Evolutionary conservation across 2,329 filamentous ascomycete genomes (phyloP).

Genomic region (Leptographium galeiforme): DNA sequence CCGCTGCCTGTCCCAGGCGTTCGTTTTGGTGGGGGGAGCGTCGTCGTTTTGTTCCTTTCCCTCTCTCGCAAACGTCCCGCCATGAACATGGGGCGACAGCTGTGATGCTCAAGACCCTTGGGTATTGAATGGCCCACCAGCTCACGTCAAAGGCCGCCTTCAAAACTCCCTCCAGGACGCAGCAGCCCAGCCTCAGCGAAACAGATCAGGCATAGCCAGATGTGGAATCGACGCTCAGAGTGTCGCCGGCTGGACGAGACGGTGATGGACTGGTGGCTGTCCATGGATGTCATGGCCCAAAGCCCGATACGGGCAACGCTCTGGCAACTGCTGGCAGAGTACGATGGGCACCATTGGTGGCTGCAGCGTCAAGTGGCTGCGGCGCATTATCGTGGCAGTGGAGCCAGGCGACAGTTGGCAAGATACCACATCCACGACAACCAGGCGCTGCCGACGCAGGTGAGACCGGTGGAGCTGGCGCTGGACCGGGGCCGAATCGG

Average conservation of each 20-base stretch:
- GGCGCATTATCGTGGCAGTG: slow-evolving; percentile 63
- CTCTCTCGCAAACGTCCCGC: neutral
- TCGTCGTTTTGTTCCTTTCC: neutral
- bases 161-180: no score
- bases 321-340: slow-evolving; percentile 57
- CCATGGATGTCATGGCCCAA: slow-evolving; percentile 71
- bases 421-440: slow-evolving; percentile 86
- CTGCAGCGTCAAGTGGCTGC: slow-evolving; percentile 87
- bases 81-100: no score
- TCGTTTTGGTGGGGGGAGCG: no score
- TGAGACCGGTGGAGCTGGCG: slow-evolving; percentile 20
- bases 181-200: slow-evolving; percentile 4
- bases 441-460: slow-evolving; percentile 72
- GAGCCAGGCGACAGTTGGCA: slow-evolving; percentile 74
- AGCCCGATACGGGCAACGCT: slow-evolving; percentile 61
- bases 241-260: no score
- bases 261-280: slow-evolving; percentile 68
- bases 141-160: no score
- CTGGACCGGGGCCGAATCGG: slow-evolving; percentile 20
- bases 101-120: no score
- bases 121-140: no score
- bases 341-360: slow-evolving; percentile 72
- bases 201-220: slow-evolving; percentile 42
- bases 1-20: no score
- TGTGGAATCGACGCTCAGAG: slow-evolving; percentile 50